Evolutionary conservation across 176 grass and related monocot genomes (phyloP), one percentile per base, ranked within the genome.

Genomic region (Paspalum vaginatum): DNA sequence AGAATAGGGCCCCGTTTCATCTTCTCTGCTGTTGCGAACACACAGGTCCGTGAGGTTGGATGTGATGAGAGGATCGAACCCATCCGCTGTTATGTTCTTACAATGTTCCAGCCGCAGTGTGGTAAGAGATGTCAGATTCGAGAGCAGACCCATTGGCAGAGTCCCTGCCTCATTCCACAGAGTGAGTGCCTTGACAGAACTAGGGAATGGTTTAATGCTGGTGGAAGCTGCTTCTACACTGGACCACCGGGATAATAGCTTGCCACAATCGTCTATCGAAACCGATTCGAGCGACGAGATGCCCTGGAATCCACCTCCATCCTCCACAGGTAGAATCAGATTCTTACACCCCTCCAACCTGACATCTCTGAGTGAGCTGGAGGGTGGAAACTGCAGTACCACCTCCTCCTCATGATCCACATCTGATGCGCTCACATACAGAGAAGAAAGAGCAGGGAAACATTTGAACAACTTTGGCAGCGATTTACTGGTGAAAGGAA

Each of bases 271-370:
- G 0, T 0, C 0, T 57, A 68, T 5, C 1, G 0, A 0, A 0
- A 68, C 15, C 2, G 39, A 44, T 7, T 58, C 38, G 39, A 80
- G 38, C 0, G 39, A 80, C 14, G 5, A 3, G n/a, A 80, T 14
- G 15, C 16, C 40, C 2, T 0, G 6, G 4, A 77, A 37, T 16
- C 61, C 46, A 9, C 0, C 21, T 45, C 21, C 77, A 13, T 26
- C 78, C 21, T 80, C 78, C 51, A 68, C 1, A 14, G 64, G 61
- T 0, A 81, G 25, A 22, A 71, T 9, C 43, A 81, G 7, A 16
- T 22, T 81, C 11, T 46, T 0, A 5, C 45, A 50, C 0, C 0
- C 0, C 0, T 0, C 0, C 0, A 79, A 3, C 0, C 0, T 0
- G 2, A 84, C 20, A 0, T 50, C 0, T 24, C 10, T 25, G 9